phyloP scores from a whole-genome alignment of 169 alveolate genomes.

The Amoebophrya sp. region DNA sequence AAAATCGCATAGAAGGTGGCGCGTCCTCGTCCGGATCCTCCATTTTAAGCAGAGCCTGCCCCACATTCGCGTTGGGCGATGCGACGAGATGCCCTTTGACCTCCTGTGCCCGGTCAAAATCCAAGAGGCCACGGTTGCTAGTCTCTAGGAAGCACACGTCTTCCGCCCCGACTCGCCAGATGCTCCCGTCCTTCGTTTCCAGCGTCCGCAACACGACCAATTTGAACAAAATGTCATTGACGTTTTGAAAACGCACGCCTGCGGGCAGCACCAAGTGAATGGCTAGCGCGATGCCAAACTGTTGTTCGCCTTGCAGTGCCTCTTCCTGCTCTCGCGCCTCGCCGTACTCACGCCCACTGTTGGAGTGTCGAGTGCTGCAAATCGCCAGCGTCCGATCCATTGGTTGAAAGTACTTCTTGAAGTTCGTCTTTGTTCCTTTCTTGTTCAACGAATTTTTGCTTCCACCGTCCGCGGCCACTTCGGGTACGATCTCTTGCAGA shows the following conservation, averaged over 20 bases:
- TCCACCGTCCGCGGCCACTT: neutral
- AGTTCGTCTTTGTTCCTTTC: no score
- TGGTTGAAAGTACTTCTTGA: no score
- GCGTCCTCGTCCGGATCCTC: neutral
- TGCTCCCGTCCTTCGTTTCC: constrained; percentile 23
- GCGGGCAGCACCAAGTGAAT: constrained; percentile 16
- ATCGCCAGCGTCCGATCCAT: neutral
- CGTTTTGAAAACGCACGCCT: neutral
- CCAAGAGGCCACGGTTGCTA: neutral
- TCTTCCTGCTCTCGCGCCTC: no score
- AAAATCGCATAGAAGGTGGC: no score
- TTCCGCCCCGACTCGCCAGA: neutral
- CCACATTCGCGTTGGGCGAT: no score
- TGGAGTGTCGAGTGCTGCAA: neutral
- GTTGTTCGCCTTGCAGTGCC: no score
- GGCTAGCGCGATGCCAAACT: neutral
- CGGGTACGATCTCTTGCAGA: no score
- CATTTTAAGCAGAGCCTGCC: no score
- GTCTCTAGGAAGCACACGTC: neutral
- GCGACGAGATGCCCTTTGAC: no score
- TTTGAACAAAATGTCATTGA: neutral
- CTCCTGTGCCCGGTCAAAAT: neutral
- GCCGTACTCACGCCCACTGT: no score
- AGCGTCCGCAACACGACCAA: neutral
- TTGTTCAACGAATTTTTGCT: no score